A percentile compares a stretch with the other conserved stretches of the same genome.
Evolutionary conservation across 768 basidiomycete genomes (phyloP).

Genomic region (Cytidiella melzeri): DNA sequence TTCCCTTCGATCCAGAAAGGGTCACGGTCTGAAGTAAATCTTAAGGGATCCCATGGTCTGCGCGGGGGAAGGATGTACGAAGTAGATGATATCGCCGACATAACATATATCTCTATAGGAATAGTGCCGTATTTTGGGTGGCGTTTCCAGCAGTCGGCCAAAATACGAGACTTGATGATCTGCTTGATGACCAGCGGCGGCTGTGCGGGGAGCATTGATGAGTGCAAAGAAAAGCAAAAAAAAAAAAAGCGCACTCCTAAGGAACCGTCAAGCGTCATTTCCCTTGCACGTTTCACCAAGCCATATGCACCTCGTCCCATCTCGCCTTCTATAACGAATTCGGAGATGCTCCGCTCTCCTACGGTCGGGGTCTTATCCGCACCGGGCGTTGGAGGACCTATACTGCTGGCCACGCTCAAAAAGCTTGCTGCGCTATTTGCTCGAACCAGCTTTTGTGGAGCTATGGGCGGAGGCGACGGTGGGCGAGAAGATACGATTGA

Average conservation of each 20-base stretch:
- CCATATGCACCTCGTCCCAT: constrained; percentile 95
- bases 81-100: constrained; percentile 83
- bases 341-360: constrained; percentile 71
- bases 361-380: constrained; percentile 34
- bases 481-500: constrained; percentile 73
- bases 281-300: constrained; percentile 84
- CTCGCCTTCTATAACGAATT: constrained; percentile 81
- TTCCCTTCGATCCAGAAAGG: constrained; percentile 64
- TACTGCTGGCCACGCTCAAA: constrained; percentile 53
- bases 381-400: constrained; percentile 57
- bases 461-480: constrained; percentile 53
- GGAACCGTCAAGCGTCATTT: constrained; percentile 66
- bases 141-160: constrained; percentile 99
- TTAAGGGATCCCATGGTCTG: constrained; percentile 80
- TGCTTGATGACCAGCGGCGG: constrained; percentile 94
- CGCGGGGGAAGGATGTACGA: constrained; percentile 72
- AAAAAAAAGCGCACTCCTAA: constrained; percentile 62
- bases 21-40: constrained; percentile 28
- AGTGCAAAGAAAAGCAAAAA: constrained; percentile 3
- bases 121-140: constrained; percentile 93
- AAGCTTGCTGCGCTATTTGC: constrained; percentile 58
- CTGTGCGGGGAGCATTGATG: constrained; percentile 33
- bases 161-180: constrained; percentile 95
- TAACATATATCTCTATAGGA: constrained; percentile 95
- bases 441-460: constrained; percentile 59